These are phyloP conservation scores for Sisymbrium altissimum DNA, from an alignment of 345 rosid genomes.

Conservation along the genomic window DNA sequence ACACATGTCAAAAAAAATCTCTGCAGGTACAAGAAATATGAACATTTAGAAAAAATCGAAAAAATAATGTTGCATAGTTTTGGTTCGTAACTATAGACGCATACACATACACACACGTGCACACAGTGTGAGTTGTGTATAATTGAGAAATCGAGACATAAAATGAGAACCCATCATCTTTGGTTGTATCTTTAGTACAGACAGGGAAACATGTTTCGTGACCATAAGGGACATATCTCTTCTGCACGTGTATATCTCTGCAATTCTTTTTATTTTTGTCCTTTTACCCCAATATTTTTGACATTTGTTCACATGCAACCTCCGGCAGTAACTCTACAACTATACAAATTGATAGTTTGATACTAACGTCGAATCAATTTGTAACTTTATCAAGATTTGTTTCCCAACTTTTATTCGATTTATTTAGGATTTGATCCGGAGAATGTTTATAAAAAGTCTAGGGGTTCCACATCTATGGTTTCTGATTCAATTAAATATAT, in stretches of 20 bases:
- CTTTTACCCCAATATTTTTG: not conserved
- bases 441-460: not conserved
- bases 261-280: not conserved
- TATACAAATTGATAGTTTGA: not conserved
- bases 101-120: slow-evolving; percentile 27
- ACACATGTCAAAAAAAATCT: not conserved
- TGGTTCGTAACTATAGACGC: slow-evolving; percentile 6
- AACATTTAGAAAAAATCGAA: not conserved
- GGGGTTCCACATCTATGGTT: not conserved
- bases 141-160: slow-evolving; percentile 19
- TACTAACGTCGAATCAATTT: slow-evolving; percentile 1
- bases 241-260: slow-evolving; percentile 36
- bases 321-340: not conserved
- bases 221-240: slow-evolving; percentile 34
- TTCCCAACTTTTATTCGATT: not conserved
- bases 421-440: not conserved
- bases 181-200: slow-evolving; percentile 33
- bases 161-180: slow-evolving; percentile 30
- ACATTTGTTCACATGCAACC: slow-evolving; percentile 31
- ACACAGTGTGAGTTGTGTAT: slow-evolving; percentile 31
- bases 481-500: not conserved
- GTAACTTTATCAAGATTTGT: not conserved
- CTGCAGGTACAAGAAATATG: not conserved
- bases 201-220: slow-evolving; percentile 36
- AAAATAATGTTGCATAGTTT: slow-evolving; percentile 11